A percentile compares a stretch with the other conserved stretches of the same genome.
Conservation (phyloP, 306 rosid species). For the Astragalus membranaceus region DNA sequence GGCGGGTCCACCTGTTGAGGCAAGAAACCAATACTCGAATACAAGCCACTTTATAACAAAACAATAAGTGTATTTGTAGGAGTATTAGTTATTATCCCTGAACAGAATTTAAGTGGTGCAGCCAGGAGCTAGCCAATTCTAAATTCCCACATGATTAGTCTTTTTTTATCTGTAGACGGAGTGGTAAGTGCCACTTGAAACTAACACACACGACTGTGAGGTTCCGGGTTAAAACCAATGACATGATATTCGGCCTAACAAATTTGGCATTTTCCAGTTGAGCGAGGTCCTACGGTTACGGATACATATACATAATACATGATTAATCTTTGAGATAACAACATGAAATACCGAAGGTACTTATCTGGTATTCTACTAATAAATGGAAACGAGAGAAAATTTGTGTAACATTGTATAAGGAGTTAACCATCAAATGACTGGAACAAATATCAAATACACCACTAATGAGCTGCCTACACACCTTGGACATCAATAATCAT, state of each 20-base stretch:
- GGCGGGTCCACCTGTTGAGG: too few species aligned
- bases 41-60: conserved; percentile 1
- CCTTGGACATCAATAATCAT: conserved; percentile 46
- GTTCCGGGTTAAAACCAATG: too few species aligned
- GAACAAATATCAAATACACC: conserved; percentile 9
- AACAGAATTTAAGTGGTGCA: neutral
- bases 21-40: neutral
- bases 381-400: neutral
- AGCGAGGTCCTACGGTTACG: too few species aligned
- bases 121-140: neutral
- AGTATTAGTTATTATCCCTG: neutral
- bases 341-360: neutral
- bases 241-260: too few species aligned
- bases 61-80: neutral
- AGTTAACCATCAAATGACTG: conserved; percentile 9
- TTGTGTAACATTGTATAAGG: neutral
- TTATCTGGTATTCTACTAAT: neutral
- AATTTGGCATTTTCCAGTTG: too few species aligned
- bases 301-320: too few species aligned
- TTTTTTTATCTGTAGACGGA: too few species aligned
- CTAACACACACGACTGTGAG: too few species aligned
- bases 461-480: conserved; percentile 31
- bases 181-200: too few species aligned
- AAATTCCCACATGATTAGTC: neutral
- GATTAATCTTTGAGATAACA: neutral